phyloP scores from a whole-genome alignment of 2,329 filamentous ascomycete species.

The Pezizomycotina sp. region DNA sequence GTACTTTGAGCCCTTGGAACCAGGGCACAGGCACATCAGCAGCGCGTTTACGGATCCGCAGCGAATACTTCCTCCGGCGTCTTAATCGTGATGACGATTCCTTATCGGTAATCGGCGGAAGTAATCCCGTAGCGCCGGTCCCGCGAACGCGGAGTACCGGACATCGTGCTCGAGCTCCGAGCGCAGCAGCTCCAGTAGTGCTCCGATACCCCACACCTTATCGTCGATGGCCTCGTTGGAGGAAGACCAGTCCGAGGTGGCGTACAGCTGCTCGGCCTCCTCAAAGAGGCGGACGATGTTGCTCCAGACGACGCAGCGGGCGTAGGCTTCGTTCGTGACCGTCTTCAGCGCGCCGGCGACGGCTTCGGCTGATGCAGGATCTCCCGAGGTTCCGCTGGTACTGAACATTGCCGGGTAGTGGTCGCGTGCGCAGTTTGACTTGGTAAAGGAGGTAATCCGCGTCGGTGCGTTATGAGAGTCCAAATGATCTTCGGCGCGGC shows the following conservation, averaged over 20 bases:
- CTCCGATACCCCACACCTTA: constrained; percentile 1
- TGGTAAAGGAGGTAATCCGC: constrained; percentile 9
- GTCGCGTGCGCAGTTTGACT: constrained; percentile 2
- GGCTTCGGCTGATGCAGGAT: constrained; percentile 4
- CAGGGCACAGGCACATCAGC: neutral
- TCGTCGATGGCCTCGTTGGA: constrained; percentile 1
- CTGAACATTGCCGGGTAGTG: constrained; percentile 4
- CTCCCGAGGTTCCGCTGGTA: neutral
- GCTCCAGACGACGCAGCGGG: constrained; percentile 4
- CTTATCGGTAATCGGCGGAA: neutral
- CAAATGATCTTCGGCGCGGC: constrained; percentile 8
- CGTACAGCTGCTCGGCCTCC: constrained; percentile 2
- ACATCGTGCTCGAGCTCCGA: neutral
- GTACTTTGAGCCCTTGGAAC: constrained; percentile 5
- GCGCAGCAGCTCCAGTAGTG: constrained; percentile 2
- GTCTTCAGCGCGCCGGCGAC: constrained; percentile 3
- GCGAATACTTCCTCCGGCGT: no score
- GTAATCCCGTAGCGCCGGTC: neutral
- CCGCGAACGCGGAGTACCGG: neutral
- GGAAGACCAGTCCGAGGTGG: no score
- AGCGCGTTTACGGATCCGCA: no score
- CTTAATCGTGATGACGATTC: neutral
- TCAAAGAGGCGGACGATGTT: constrained; percentile 7
- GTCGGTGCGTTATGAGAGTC: constrained; percentile 6
- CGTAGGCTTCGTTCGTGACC: constrained; percentile 8